phyloP scores from a whole-genome alignment of 2,329 filamentous ascomycete species.

The Chalaropsis ovoidea region DNA sequence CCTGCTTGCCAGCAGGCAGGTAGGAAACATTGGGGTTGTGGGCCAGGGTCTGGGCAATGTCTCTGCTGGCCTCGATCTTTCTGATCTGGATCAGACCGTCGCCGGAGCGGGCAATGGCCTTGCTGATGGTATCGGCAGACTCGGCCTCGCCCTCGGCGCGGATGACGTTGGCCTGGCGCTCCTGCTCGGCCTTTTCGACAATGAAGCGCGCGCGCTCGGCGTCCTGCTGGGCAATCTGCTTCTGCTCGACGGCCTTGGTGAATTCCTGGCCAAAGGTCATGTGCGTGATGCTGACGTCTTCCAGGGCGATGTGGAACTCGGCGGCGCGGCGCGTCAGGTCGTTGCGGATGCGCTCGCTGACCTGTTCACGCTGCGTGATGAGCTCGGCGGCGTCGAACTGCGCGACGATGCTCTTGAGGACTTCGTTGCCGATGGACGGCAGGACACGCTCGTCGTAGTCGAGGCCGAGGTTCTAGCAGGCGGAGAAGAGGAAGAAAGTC shows the following conservation, averaged over 20 bases:
- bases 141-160: conserved; percentile 96
- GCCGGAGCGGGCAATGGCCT: conserved; percentile 83
- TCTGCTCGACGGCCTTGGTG: conserved; percentile 97
- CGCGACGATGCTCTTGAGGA: conserved; percentile 94
- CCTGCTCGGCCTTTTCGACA: conserved; percentile 97
- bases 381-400: conserved; percentile 98
- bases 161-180: conserved; percentile 97
- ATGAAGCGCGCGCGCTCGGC: conserved; percentile 96
- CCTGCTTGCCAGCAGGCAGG: conserved; percentile 66
- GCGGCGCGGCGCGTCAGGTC: conserved; percentile 85
- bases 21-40: conserved; percentile 94
- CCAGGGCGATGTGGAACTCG: conserved; percentile 98
- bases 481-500: conserved; percentile 7
- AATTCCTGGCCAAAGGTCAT: conserved; percentile 99
- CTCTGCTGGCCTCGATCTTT: conserved; percentile 91
- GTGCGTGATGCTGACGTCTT: conserved; percentile 98
- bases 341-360: conserved; percentile 83
- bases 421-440: conserved; percentile 97
- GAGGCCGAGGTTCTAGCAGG: conserved; percentile 72
- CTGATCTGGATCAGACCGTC: conserved; percentile 92
- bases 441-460: conserved; percentile 99
- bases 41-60: conserved; percentile 84
- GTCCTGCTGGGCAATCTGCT: conserved; percentile 99
- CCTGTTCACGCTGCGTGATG: conserved; percentile 96
- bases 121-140: conserved; percentile 88